Base-by-base conservation (phyloP, 768 basidiomycete genomes). In the Phallus indusiatus region DNA sequence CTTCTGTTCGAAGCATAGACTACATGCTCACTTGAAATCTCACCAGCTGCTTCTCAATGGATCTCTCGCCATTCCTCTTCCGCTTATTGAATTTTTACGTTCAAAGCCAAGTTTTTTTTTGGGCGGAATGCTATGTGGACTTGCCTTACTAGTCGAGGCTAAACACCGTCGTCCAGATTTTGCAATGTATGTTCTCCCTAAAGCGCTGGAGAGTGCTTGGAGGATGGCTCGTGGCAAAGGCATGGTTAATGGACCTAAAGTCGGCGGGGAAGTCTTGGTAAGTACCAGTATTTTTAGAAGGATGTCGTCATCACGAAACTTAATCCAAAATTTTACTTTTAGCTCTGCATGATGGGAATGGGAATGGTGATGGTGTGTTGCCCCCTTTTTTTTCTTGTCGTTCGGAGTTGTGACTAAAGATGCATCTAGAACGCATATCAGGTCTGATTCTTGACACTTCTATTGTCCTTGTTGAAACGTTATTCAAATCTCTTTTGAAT, bases 161-260 rank as follows among this genome's bases (percentile, higher is more conserved):
- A 85, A 82, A 73, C 80, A 86, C 65, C 78, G 95, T n/a, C 79
- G 94, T 5, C 88, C 82, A 1, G 95, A 98, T 72, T 74, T 97
- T 63, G 92, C 94, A 61, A 90, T 93, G 92, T 93, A 88, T 68
- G 86, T 85, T 1, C 72, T 97, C 22, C 95, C 95, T 4, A 90
- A 93, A 69, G 90, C 76, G 82, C 69, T 98, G 36, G 94, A 98
- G 74, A 90, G 90, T 56, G 81, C 82, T n/a, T 97, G 93, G 94
- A 76, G 85, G 0, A 82, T 84, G 67, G 81, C 85, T 9, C 72
- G 89, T 22, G 87, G 88, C 12, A 81, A 83, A 62, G 87, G 88
- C 1, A 82, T 81, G 72, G 86, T 94, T 8, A 12, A 37, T 16
- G 49, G 57, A 24, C 74, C 72, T 70, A 73, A 35, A 56, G 79